Percentiles rank a stretch among this genome's conserved stretches.
Conservation (phyloP, 176 grass and related monocot genomes). For the Carex parvula region DNA sequence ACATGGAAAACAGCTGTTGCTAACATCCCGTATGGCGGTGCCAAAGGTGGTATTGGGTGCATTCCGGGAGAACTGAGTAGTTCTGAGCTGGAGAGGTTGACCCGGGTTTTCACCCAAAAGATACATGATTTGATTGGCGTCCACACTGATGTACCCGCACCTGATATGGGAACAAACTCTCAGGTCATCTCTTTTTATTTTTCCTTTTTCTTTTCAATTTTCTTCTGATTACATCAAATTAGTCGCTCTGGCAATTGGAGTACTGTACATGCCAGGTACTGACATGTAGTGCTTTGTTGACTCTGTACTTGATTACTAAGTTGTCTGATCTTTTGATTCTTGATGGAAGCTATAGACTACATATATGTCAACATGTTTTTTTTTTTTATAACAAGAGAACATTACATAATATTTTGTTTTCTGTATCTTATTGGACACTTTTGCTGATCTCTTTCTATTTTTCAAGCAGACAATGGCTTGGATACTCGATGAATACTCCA, state of each 20-base stretch:
- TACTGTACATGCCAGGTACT: not conserved
- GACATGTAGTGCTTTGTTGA: not conserved
- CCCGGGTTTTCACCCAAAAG: slow-evolving; percentile 91
- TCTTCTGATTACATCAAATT: not conserved
- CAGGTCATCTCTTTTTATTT: slow-evolving; percentile 40
- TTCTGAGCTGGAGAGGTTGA: slow-evolving; percentile 80
- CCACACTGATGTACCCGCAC: slow-evolving; percentile 85
- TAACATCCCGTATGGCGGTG: slow-evolving; percentile 91
- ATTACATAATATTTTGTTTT: not conserved
- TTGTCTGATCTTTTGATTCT: not conserved
- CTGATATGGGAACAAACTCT: slow-evolving; percentile 92
- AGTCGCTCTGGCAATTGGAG: not conserved
- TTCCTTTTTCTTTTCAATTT: not conserved
- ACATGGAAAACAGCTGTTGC: slow-evolving; percentile 93
- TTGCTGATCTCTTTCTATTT: slow-evolving; percentile 17
- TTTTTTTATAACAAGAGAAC: not conserved
- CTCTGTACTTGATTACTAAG: not conserved
- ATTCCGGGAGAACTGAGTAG: slow-evolving; percentile 66
- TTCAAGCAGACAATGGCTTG: slow-evolving; percentile 78
- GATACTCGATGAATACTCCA: slow-evolving; percentile 95
- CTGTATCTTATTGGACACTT: not conserved
- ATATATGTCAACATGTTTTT: not conserved
- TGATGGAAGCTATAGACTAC: not conserved
- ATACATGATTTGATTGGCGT: slow-evolving; percentile 95
- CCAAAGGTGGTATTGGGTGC: slow-evolving; percentile 93